Evolutionary conservation across 805 yeast genomes (phyloP).

Genomic region (Pichia phayaonensis): DNA sequence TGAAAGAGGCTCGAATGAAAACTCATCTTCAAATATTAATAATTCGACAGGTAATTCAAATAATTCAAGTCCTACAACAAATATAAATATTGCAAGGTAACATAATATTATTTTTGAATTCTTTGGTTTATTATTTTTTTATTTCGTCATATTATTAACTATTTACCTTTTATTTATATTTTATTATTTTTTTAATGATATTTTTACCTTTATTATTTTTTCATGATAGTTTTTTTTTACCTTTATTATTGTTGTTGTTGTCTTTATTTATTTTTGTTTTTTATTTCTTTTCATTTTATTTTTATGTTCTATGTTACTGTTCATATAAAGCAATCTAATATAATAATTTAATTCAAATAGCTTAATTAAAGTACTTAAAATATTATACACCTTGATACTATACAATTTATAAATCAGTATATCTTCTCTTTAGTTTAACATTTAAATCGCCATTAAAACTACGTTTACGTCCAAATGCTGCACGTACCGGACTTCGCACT

Average conservation of each 20-base stretch:
- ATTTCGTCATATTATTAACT: too few species aligned
- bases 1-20: slow-evolving; percentile 4
- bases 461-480: slow-evolving; percentile 1
- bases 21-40: background rate
- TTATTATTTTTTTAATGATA: too few species aligned
- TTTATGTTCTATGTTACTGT: too few species aligned
- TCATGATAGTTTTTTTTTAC: too few species aligned
- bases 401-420: background rate
- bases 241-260: background rate
- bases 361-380: background rate
- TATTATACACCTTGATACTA: background rate
- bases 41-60: background rate
- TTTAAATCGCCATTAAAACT: background rate
- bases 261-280: background rate
- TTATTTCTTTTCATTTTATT: too few species aligned
- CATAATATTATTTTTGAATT: too few species aligned
- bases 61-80: background rate
- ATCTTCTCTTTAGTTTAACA: background rate
- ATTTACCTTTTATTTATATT: background rate
- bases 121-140: too few species aligned
- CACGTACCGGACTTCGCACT: background rate
- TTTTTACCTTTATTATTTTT: too few species aligned
- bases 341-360: background rate
- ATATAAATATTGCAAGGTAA: background rate
- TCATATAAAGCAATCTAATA: background rate